Percentiles rank a stretch among this genome's conserved stretches.
Evolutionary conservation across 768 basidiomycete genomes (phyloP).

Genomic region (Dentipellis fragilis): DNA sequence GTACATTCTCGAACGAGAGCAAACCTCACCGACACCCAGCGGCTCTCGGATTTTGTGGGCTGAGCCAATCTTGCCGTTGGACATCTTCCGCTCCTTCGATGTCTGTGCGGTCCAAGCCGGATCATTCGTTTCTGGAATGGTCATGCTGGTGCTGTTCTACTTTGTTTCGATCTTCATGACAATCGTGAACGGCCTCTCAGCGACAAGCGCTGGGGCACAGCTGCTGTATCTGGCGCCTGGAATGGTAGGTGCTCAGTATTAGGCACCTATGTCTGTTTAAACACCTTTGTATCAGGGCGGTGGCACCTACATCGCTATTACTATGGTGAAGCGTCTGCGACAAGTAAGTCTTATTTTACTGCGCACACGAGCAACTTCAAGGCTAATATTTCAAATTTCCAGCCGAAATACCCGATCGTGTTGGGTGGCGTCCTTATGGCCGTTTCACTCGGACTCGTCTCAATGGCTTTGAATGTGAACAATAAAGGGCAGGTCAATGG

Average conservation of each 20-base stretch:
- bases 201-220: conserved; percentile 34
- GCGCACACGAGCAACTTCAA: too few species aligned
- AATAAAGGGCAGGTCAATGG: conserved; percentile 25
- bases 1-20: conserved; percentile 24
- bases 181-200: conserved; percentile 30
- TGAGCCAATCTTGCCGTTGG: conserved; percentile 38
- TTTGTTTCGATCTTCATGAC: conserved; percentile 44
- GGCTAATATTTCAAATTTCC: neutral
- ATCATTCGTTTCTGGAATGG: conserved; percentile 33
- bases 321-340: conserved; percentile 23
- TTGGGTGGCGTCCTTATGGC: conserved; percentile 28
- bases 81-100: conserved; percentile 32
- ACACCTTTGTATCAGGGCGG: conserved; percentile 23
- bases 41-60: conserved; percentile 13
- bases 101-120: conserved; percentile 28
- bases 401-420: conserved; percentile 32
- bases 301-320: conserved; percentile 26
- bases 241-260: conserved; percentile 25
- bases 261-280: neutral
- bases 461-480: conserved; percentile 29
- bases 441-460: conserved; percentile 32
- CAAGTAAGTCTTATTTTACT: conserved; percentile 22
- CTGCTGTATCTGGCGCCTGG: conserved; percentile 45
- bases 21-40: neutral
- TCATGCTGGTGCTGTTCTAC: conserved; percentile 45